Evolutionary conservation across 306 rosid genomes (phyloP), one percentile per base, ranked within the genome.

Genomic region (Citrullus colocynthis): DNA sequence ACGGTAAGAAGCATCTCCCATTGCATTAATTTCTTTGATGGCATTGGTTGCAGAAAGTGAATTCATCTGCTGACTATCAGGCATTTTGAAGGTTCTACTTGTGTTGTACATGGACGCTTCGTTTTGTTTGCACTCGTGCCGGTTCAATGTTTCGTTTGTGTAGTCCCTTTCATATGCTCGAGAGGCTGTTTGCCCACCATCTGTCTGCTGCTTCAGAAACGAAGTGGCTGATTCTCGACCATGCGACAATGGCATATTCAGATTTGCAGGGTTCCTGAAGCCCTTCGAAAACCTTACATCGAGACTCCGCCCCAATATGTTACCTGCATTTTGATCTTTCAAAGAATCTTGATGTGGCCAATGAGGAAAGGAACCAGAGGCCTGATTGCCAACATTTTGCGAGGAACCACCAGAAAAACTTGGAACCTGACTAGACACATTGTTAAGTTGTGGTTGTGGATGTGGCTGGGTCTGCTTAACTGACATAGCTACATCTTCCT

Each of bases 1-100:
- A 80, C 74, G 21, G 67, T 85, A 84, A 24, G 79, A 74, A 74
- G 20, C 78, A 63, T 87, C 91, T 78, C 84, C 82, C 18, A 83
- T 80, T 41, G 80, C 63, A 72, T 82, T 74, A 58, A 83, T 81
- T 79, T 87, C 88, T 80, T 78, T 80, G 12, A 28, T 24, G 39
- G 77, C 24, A 75, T 37, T 79, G 39, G 65, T 59, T 8, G 83
- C 70, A 75, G 83, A 74, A 81, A 20, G 52, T 63, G 72, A 54
- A 80, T 73, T 82, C 76, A 71, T 81, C 78, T 56, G 78, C 36
- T 66, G 85, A 60, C 16, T 57, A 55, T 70, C 86, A 48, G 81
- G 67, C 49, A 73, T 24, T 24, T 57, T 76, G 70, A 56, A 13
- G 36, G 62, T 36, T 57, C 56, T 75, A 69, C 81, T 76, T 65